Conservation (phyloP, 2,329 filamentous ascomycete species). For the Diaporthe citrichinensis region DNA sequence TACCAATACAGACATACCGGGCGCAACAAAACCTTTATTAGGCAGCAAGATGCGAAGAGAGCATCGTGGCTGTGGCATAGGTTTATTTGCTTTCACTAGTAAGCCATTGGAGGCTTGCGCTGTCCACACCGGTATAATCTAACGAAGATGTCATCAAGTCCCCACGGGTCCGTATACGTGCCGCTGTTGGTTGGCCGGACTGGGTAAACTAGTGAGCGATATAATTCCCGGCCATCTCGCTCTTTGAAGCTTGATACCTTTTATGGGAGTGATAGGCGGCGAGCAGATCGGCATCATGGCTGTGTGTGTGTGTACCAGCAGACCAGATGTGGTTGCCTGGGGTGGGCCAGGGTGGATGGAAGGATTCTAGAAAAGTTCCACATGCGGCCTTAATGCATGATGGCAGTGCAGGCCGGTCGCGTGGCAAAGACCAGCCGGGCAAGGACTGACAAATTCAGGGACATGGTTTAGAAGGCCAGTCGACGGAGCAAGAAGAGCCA, state of each 20-base stretch:
- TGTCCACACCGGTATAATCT: not conserved
- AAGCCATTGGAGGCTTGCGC: constrained; percentile 9
- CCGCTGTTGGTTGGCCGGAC: not conserved
- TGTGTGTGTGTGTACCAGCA: not conserved
- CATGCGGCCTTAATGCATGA: constrained; percentile 3
- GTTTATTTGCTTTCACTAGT: not conserved
- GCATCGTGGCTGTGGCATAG: constrained; percentile 14
- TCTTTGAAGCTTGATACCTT: constrained; percentile 3
- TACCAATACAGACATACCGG: not conserved
- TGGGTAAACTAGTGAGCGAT: not conserved
- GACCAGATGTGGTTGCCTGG: constrained; percentile 7
- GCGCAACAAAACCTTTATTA: not conserved
- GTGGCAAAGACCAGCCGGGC: constrained; percentile 9
- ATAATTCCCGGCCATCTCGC: not conserved
- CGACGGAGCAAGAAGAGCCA: not conserved
- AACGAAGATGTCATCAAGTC: constrained; percentile 4
- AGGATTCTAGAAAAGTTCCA: constrained; percentile 37
- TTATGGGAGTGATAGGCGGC: not conserved
- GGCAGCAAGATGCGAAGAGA: not conserved
- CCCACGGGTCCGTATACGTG: not conserved
- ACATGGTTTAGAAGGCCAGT: not conserved
- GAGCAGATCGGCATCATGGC: constrained; percentile 7
- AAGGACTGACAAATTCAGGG: not conserved
- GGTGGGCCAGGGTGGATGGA: constrained; percentile 17
- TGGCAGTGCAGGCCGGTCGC: constrained; percentile 21